Evolutionary conservation across 129 eudicot species (phyloP), one percentile per base, ranked within the genome.

Genomic region (Heracleum sosnowskyi): DNA sequence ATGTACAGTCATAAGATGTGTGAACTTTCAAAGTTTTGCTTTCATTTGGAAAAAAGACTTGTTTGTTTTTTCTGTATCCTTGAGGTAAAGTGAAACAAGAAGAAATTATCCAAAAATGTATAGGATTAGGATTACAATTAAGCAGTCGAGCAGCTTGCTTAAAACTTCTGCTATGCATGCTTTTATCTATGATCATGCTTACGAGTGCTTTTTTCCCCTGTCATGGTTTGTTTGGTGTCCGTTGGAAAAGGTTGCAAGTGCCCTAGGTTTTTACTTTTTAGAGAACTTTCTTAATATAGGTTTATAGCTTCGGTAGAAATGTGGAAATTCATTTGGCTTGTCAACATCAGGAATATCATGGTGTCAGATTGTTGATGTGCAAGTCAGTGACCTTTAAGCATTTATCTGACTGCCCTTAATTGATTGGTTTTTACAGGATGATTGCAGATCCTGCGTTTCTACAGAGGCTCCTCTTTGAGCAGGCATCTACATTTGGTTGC

Each of bases 371-470:
- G 26, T 29, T 16, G 29, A 18, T 31, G 60, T 45, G 37, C 62
- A 74, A 28, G 18, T 18, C 22, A 22, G n/a, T 15, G 39, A 24
- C 51, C 63, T 57, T 55, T 13, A 31, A 12, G 76, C 75, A 75
- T 26, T 39, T 73, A 37, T 60, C 70, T 77, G 76, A 70, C 57
- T 45, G 22, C 60, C 73, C 53, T 84, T 33, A 40, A 28, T 28
- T 36, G 31, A 26, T 81, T 76, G 47, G 13, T 84, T 79, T 81
- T 15, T 20, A 35, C 93, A 96, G 99, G 87, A 96, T 92, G 97
- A 88, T 96, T 71, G 97, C 99, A 74, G 99, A 96, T 83, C 99
- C 99, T 40, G 91, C 99, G 24, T 96, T 96, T 83, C 57, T 92
- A 63, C 85, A 90, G 69, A 90, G 85, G 82, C 80, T 96, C 69